Base-by-base conservation (phyloP, 2,329 filamentous ascomycete genomes). In the Sordariomycetes sp. region DNA sequence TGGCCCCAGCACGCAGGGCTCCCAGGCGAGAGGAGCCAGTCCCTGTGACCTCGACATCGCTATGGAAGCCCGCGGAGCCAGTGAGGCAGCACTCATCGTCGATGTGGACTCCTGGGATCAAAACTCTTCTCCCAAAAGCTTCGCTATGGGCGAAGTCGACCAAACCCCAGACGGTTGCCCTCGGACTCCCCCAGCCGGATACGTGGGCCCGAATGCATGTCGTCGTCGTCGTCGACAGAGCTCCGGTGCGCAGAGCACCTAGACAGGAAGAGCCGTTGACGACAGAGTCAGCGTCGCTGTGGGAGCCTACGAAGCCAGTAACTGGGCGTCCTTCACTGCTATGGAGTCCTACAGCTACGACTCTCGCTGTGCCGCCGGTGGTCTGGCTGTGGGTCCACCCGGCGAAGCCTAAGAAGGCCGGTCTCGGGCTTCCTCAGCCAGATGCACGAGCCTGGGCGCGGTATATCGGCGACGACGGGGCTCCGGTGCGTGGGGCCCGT, bases 351-450 rank as follows among this genome's bases (percentile, higher is more conserved):
- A 10, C 36, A 12, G 10, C 15, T 32, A 32, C 8, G 28, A 32
- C 28, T 32, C 28, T 3, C 28, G 13, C 17, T 5, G 15, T 17
- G 13, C 6, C 39, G 13, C 39, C 6, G 39, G n/a, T n/a, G 24
- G 20, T 7, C 15, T 51, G 24, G 52, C 51, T 60, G 7, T 48
- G 35, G 34, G 54, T 13, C 4, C 56, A 56, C 22, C 53, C 57
- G 24, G 32, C 24, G 13, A 36, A 25, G 32, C 55, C 52, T 45
- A 15, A 17, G 10, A 56, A 56, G 39, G 3, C 39, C 24, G 51
- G 34, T 8, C 53, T 57, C 22, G 62, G 62, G 13, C 62, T 72
- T 8, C 65, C 69, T 2, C 69, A 74, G 59, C 70, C 70, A 3
- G 67, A 69, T 39, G 62, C 65, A 42, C 59, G 62, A 17, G 64